Conservation (phyloP, 805 yeast genomes). For the Kurtzmaniella cleridarum region DNA sequence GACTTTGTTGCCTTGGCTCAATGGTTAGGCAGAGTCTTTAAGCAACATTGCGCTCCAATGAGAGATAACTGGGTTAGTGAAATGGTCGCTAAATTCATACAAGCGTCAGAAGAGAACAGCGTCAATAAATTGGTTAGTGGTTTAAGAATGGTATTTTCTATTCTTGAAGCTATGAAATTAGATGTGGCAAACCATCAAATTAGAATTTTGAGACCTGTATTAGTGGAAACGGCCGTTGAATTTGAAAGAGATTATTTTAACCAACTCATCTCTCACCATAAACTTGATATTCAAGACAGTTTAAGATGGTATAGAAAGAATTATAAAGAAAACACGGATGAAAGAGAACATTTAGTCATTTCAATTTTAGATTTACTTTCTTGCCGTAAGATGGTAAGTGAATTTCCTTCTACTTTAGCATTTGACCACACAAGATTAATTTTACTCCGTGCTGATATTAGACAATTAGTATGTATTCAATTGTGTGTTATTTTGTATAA, state of each 20-base stretch:
- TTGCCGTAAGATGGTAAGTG: conserved; percentile 75
- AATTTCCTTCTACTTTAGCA: conserved; percentile 77
- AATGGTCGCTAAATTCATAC: conserved; percentile 58
- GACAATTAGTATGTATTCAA: conserved; percentile 78
- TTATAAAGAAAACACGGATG: conserved; percentile 16
- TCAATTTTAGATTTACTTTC: conserved; percentile 62
- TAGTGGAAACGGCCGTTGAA: conserved; percentile 81
- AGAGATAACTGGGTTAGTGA: conserved; percentile 85
- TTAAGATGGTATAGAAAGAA: conserved; percentile 58
- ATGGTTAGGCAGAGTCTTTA: conserved; percentile 75
- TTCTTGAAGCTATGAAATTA: conserved; percentile 88
- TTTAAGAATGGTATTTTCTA: conserved; percentile 68
- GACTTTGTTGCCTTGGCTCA: conserved; percentile 65
- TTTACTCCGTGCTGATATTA: conserved; percentile 74
- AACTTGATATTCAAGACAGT: conserved; percentile 55
- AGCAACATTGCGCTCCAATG: conserved; percentile 94
- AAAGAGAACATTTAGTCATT: conserved; percentile 9
- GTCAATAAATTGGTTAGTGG: conserved; percentile 62
- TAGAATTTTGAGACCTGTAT: conserved; percentile 73
- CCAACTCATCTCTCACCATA: conserved; percentile 47
- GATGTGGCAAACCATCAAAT: conserved; percentile 96
- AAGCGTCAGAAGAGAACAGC: conserved; percentile 44
- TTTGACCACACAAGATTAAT: conserved; percentile 81
- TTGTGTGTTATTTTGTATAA: conserved; percentile 68
- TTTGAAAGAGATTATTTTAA: conserved; percentile 82